Base-by-base conservation (phyloP, 495 filamentous ascomycete genomes). In the Pyrenula aspistea region DNA sequence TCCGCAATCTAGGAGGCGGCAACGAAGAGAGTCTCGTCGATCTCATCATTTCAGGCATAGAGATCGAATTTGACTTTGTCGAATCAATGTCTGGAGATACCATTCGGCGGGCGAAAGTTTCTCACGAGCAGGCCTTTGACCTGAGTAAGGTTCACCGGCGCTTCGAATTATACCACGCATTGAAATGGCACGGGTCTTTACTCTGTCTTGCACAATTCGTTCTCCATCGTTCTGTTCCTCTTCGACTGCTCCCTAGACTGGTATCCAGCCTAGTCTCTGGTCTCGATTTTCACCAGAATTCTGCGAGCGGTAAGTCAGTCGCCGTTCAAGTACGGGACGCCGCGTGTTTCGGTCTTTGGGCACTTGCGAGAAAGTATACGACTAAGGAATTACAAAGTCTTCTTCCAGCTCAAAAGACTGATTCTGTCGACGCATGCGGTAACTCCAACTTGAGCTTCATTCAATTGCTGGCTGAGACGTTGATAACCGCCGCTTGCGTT, bases 301-400 rank as follows among this genome's bases (percentile, higher is more conserved):
- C 83, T 24, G 73, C 88, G 0, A 88, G 86, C 19, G 94, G 95
- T 10, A 79, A 75, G 10, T 89, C 90, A 2, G 72, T 89, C n/a
- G 94, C 94, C 10, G 83, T 86, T 0, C 96, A 92, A 62, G 94
- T 97, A n/a, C 80, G 93, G 55, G 93, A 99, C 73, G 94, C 94
- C 2, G 88, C 93, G 1, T 94, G 89, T 66, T 96, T 96, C 64
- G 93, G 93, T 24, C 84, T 95, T 24, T 99, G 93, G 93, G 83
- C 91, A 1, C 68, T 97, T 11, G 91, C 91, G 49, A 78, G 93
- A 57, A 83, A 90, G 52, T 99, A 97, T 60, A 84, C 79, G 1
- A 96, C 92, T 0, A 61, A 73, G 0, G 91, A 96, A 62, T 73
- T 97, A 11, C 77, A 86, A 10, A 74, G 76, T 1, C 76, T 93